These are phyloP conservation scores for Cladophialophora bantiana DNA, from an alignment of 2,329 filamentous ascomycete species.

Conservation along the genomic window DNA sequence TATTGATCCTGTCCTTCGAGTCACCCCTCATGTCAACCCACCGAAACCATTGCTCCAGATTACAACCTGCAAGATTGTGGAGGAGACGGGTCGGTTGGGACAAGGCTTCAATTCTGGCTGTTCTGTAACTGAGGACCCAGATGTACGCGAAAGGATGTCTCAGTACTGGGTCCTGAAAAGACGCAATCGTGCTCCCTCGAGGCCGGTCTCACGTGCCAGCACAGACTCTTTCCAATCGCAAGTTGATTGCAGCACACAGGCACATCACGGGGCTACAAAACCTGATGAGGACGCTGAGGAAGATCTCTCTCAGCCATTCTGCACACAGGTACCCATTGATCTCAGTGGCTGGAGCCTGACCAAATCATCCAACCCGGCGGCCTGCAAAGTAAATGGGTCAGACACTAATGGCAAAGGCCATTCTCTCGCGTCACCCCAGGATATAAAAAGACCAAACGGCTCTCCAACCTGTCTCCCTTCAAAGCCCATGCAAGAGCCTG, in stretches of 20 bases:
- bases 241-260: slow-evolving; percentile 6
- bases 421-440: not conserved
- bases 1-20: slow-evolving; percentile 10
- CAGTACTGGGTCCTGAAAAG: slow-evolving; percentile 1
- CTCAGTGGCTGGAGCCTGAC: not conserved
- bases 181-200: slow-evolving; percentile 2
- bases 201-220: slow-evolving; percentile 5
- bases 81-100: not conserved
- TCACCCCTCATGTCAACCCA: slow-evolving; percentile 20
- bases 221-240: slow-evolving; percentile 27
- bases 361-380: not conserved
- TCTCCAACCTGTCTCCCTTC: not conserved
- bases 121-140: slow-evolving; percentile 8
- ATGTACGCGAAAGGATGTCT: slow-evolving; percentile 15
- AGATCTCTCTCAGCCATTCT: slow-evolving; percentile 17
- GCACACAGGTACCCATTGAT: slow-evolving; percentile 10
- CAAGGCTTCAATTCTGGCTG: not conserved
- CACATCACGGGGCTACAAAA: not conserved
- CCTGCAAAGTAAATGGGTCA: not conserved
- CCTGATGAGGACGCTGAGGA: slow-evolving; percentile 16
- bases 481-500: not conserved
- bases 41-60: slow-evolving; percentile 14
- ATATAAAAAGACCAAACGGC: not conserved
- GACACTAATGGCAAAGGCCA: not conserved
- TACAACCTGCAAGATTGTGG: slow-evolving; percentile 1